Conservation (phyloP, 208 protist species). For the Herpetomonas tarakana region DNA sequence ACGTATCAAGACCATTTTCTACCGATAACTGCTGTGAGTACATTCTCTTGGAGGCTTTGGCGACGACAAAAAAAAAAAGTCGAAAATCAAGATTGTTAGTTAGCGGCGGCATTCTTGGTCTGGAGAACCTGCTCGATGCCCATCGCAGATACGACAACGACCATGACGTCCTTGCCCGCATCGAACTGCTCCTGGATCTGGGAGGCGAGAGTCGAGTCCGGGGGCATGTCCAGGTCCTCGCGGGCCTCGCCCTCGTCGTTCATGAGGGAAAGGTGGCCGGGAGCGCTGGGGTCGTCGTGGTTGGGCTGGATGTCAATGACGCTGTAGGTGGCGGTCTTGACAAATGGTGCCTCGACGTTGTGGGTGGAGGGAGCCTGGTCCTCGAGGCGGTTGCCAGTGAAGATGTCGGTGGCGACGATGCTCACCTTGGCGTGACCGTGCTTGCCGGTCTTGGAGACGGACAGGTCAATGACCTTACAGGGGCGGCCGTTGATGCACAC, state of each 20-base stretch:
- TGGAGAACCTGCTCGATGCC: constrained; percentile 93
- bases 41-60: too few species aligned
- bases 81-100: constrained; percentile 27
- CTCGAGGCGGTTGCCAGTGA: constrained; percentile 98
- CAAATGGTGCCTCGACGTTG: constrained; percentile 96
- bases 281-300: constrained; percentile 63
- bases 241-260: constrained; percentile 92
- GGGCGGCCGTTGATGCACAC: constrained; percentile 90
- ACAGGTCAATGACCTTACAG: constrained; percentile 98
- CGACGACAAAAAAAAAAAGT: constrained; percentile 1
- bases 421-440: constrained; percentile 99
- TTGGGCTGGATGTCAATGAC: constrained; percentile 94
- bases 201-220: constrained; percentile 83
- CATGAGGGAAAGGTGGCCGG: constrained; percentile 87
- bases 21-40: too few species aligned
- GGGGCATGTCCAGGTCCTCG: constrained; percentile 95
- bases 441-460: constrained; percentile 99
- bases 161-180: constrained; percentile 92
- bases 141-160: constrained; percentile 94
- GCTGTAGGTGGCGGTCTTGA: constrained; percentile 94
- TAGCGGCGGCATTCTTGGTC: constrained; percentile 90
- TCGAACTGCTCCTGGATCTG: constrained; percentile 93
- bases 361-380: constrained; percentile 97
- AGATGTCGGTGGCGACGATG: constrained; percentile 97
- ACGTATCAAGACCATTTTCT: neutral